These are phyloP conservation scores for Candida ulmi DNA, from an alignment of 805 yeast genomes.

Conservation along the genomic window DNA sequence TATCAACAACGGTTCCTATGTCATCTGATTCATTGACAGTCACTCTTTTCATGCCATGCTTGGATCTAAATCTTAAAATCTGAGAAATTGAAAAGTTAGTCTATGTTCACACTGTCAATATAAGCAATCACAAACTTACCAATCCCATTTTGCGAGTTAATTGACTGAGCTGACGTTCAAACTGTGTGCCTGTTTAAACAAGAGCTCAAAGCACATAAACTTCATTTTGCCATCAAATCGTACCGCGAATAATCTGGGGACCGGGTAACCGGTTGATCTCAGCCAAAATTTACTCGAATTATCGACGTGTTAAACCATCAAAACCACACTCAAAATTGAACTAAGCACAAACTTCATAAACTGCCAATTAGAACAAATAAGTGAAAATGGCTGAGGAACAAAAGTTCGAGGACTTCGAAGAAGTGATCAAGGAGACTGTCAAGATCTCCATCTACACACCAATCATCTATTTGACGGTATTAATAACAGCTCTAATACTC, in stretches of 20 bases:
- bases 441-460: constrained; percentile 62
- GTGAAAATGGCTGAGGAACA: constrained; percentile 2
- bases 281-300: too few species aligned
- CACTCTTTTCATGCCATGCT: constrained; percentile 77
- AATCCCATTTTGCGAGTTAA: background rate
- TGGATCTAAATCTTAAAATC: constrained; percentile 79
- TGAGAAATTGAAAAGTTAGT: constrained; percentile 6
- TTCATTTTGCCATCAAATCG: too few species aligned
- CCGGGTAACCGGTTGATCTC: too few species aligned
- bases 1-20: constrained; percentile 40
- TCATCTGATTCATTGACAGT: constrained; percentile 38
- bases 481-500: constrained; percentile 58
- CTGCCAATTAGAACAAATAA: background rate
- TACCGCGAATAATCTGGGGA: too few species aligned
- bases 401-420: constrained; percentile 4
- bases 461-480: constrained; percentile 62
- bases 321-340: background rate
- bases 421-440: constrained; percentile 4
- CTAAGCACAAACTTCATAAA: too few species aligned
- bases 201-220: too few species aligned
- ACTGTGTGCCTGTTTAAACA: too few species aligned
- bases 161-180: too few species aligned
- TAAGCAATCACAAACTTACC: background rate
- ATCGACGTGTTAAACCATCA: background rate
- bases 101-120: background rate